Evolutionary conservation across 73 alveolate genomes (phyloP).

Genomic region (Uronychia binucleata): DNA sequence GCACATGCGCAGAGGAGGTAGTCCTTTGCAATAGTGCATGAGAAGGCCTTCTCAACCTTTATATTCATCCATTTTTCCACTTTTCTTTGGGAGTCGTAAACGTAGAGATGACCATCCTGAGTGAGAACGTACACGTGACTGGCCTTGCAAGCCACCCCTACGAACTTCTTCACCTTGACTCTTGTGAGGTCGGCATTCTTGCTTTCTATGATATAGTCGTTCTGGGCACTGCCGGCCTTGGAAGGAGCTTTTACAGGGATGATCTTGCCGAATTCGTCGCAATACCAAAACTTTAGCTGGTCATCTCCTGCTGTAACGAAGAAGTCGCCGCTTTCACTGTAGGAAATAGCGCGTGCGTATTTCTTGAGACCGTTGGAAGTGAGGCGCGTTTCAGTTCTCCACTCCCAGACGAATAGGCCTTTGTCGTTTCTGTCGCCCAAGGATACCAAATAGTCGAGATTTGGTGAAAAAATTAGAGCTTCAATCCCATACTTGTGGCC

Average conservation of each 20-base stretch:
- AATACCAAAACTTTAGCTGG: conserved; percentile 80
- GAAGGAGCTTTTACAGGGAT: not conserved
- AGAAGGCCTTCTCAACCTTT: conserved; percentile 81
- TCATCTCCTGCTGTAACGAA: conserved; percentile 85
- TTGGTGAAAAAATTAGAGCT: conserved; percentile 84
- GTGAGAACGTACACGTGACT: conserved; percentile 77
- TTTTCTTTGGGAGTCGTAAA: conserved; percentile 72
- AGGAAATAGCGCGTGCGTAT: conserved; percentile 66
- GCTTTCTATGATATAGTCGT: conserved; percentile 64
- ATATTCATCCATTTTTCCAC: conserved; percentile 95
- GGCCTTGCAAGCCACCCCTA: conserved; percentile 61
- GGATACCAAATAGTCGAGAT: conserved; percentile 80
- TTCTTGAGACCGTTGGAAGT: conserved; percentile 77
- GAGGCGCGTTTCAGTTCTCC: conserved; percentile 59
- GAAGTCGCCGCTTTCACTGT: conserved; percentile 65
- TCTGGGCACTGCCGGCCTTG: conserved; percentile 43
- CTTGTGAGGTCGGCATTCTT: conserved; percentile 66
- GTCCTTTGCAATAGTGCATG: conserved; percentile 67
- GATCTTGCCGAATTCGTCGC: conserved; percentile 70
- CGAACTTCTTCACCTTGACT: conserved; percentile 61
- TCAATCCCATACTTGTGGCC: conserved; percentile 96
- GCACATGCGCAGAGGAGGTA: conserved; percentile 92
- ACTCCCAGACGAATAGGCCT: conserved; percentile 88
- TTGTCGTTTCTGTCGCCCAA: conserved; percentile 95
- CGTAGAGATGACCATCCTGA: conserved; percentile 84